Percentiles rank a stretch among this genome's conserved stretches.
These are phyloP conservation scores for Candida germanica DNA, from an alignment of 805 yeast species.

Conservation along the genomic window DNA sequence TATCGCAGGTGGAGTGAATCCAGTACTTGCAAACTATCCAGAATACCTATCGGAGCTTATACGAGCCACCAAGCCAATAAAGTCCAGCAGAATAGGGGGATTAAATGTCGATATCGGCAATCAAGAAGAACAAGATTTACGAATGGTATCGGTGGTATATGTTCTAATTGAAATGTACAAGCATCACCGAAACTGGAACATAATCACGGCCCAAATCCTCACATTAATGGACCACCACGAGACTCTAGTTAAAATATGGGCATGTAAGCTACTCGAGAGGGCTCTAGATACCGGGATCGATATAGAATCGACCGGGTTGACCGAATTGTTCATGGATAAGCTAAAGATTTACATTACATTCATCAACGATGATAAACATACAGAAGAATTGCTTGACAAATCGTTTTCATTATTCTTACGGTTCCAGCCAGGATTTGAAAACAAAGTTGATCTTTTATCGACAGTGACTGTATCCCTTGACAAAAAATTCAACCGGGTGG, in stretches of 20 bases:
- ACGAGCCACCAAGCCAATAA: slow-evolving; percentile 1
- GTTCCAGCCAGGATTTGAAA: background rate
- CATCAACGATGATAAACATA: slow-evolving; percentile 1
- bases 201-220: slow-evolving; percentile 29
- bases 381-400: slow-evolving; percentile 1
- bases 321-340: slow-evolving; percentile 23
- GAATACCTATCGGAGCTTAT: slow-evolving; percentile 2
- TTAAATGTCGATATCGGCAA: slow-evolving; percentile 7
- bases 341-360: slow-evolving; percentile 9
- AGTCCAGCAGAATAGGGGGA: slow-evolving; percentile 5
- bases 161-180: slow-evolving; percentile 13
- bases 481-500: slow-evolving; percentile 12
- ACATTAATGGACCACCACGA: slow-evolving; percentile 35
- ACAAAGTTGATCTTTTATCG: slow-evolving; percentile 23
- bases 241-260: slow-evolving; percentile 25
- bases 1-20: slow-evolving; percentile 1
- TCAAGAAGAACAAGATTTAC: slow-evolving; percentile 3
- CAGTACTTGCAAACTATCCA: slow-evolving; percentile 1
- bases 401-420: slow-evolving; percentile 1
- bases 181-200: slow-evolving; percentile 20
- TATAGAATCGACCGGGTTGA: slow-evolving; percentile 23
- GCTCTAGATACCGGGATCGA: background rate
- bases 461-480: slow-evolving; percentile 15
- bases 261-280: slow-evolving; percentile 9
- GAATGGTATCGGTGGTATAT: slow-evolving; percentile 21